Conservation (phyloP, 208 protist species). For the Trypanosoma cruzi region DNA sequence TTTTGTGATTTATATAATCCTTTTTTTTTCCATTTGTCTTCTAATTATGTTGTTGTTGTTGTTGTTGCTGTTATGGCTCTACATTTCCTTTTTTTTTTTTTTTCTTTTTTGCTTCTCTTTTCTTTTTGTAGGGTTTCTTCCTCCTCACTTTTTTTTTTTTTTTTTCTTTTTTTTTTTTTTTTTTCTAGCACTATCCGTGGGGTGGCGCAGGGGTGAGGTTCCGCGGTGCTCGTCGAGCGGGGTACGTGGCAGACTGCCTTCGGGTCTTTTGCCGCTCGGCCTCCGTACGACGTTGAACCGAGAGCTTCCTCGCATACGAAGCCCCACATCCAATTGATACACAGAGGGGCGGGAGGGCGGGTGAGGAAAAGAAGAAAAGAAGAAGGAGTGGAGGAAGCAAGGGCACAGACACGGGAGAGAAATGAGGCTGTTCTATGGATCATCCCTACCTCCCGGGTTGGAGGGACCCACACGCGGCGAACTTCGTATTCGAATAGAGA, state of each 20-base stretch:
- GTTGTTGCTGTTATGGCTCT: too few species aligned
- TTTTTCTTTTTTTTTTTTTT: conserved; percentile 11
- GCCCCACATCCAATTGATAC: background rate
- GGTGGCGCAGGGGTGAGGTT: background rate
- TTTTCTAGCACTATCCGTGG: background rate
- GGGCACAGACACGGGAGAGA: background rate
- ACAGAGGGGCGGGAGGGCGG: background rate
- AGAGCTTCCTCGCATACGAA: background rate
- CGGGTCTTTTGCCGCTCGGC: too few species aligned
- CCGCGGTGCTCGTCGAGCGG: background rate
- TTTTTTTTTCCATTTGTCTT: too few species aligned
- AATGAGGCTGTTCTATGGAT: conserved; percentile 59
- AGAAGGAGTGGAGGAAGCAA: conserved; percentile 7
- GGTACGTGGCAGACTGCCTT: background rate
- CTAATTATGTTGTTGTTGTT: too few species aligned
- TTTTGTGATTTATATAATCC: too few species aligned
- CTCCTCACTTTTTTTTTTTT: too few species aligned
- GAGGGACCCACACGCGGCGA: conserved; percentile 74
- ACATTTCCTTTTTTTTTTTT: background rate
- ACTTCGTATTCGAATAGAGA: conserved; percentile 82
- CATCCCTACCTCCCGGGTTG: conserved; percentile 64
- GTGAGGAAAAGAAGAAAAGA: conserved; percentile 10
- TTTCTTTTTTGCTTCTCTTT: background rate
- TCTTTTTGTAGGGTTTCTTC: background rate
- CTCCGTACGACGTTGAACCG: background rate